Evolutionary conservation across 2,329 filamentous ascomycete genomes (phyloP), one percentile per base, ranked within the genome.

Genomic region (Fonsecaea pugnacius): DNA sequence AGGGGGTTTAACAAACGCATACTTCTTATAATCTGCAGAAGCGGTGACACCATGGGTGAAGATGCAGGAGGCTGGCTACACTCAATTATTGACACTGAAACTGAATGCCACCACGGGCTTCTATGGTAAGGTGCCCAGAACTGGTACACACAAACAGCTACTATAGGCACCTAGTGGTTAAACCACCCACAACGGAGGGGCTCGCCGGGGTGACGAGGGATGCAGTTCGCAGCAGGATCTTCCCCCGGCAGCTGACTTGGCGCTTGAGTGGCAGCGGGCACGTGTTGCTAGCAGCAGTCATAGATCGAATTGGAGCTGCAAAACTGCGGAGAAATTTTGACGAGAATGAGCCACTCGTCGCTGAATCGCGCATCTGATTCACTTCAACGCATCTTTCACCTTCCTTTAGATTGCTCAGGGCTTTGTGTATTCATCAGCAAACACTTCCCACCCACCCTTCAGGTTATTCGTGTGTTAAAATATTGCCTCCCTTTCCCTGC

Each of bases 381-480:
- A 21, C 18, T 16, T 35, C 51, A 27, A 43, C 18, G 9, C 30
- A n/a, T 12, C 32, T 35, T 52, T 53, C 50, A 53, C 32, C 51
- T 53, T 35, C 27, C 27, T 35, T 35, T 43, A 48, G 36, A 30
- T 43, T 46, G 2, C 43, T 48, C 43, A 27, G 38, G 24, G n/a
- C 43, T 16, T 51, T 7, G n/a, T 43, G 46, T 18, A 36, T 40
- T 36, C 40, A 50, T 60, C 56, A 61, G n/a, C 40, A 60, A 54
- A 60, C 33, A 56, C 10, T 35, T 21, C 12, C 57, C 43, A 18
- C 38, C 38, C 38, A 43, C 38, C 38, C 12, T 43, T 9, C 38
- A 16, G 38, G 16, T 43, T 43, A 40, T 35, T 35, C 52, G 36
- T 58, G 63, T 48, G 53, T 63, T 54, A 57, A 43, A 16, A 43